Conservation (phyloP, 106 monocot genomes). For the Platanthera zijinensis region DNA sequence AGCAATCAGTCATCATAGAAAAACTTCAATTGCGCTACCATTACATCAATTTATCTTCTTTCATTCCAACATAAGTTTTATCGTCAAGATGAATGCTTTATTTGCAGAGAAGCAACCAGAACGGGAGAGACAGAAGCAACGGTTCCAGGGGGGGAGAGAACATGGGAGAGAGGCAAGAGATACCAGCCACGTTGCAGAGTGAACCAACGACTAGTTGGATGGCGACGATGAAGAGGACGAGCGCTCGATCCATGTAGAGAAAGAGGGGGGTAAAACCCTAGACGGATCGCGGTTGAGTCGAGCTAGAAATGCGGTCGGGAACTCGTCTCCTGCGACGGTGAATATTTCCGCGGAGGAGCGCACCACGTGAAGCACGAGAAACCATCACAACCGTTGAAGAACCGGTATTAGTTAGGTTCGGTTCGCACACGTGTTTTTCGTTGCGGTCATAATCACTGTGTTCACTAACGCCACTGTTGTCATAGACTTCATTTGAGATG, state of each 20-base stretch:
- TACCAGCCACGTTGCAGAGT: background rate
- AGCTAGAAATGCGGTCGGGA: background rate
- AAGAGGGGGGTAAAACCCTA: slow-evolving; percentile 2
- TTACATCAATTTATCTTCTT: background rate
- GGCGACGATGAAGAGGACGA: background rate
- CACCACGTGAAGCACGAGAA: background rate
- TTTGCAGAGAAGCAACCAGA: background rate
- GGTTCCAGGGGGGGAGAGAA: background rate
- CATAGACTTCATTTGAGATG: too few species aligned
- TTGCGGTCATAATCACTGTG: too few species aligned
- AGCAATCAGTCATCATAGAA: background rate
- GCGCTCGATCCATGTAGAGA: background rate
- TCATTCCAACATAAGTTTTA: background rate
- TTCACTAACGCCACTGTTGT: too few species aligned
- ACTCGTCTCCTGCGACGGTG: background rate
- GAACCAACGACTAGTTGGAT: background rate
- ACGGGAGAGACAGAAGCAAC: background rate
- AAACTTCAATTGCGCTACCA: background rate
- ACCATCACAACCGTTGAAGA: background rate
- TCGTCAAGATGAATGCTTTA: background rate
- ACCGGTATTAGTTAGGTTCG: too few species aligned
- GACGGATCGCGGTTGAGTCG: background rate
- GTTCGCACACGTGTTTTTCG: too few species aligned
- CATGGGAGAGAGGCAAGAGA: background rate
- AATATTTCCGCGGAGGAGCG: background rate